Percentiles rank a stretch among this genome's conserved stretches.
Evolutionary conservation across 495 filamentous ascomycete species (phyloP).

Genomic region (Schizothecium vesticola): DNA sequence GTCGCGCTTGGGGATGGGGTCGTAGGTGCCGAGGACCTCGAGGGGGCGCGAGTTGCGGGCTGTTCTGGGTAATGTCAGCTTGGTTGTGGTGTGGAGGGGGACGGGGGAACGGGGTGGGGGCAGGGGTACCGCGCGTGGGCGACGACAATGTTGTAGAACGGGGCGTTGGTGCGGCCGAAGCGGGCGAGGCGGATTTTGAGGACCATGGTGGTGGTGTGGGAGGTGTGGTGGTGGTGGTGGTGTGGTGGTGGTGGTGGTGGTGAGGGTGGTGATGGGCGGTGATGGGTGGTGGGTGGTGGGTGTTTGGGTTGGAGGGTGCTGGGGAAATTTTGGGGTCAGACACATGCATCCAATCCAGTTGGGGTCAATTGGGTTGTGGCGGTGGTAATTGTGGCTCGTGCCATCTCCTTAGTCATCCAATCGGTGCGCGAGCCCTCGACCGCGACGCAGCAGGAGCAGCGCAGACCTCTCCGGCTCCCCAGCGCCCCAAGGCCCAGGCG

Average conservation of each 20-base stretch:
- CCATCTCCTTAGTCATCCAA: constrained; percentile 2
- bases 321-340: background rate
- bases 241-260: background rate
- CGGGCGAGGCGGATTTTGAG: constrained; percentile 88
- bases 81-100: background rate
- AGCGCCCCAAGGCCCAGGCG: background rate
- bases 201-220: constrained; percentile 59
- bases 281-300: background rate
- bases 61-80: constrained; percentile 41
- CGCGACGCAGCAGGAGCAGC: background rate
- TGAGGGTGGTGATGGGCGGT: background rate
- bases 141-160: constrained; percentile 97
- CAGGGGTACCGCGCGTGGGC: constrained; percentile 81
- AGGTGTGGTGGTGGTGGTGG: background rate
- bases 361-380: background rate
- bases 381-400: background rate
- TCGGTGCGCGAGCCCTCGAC: background rate
- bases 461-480: background rate
- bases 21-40: constrained; percentile 93
- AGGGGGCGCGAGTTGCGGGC: constrained; percentile 81
- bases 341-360: background rate
- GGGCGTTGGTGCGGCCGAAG: constrained; percentile 79
- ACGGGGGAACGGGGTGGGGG: constrained; percentile 4
- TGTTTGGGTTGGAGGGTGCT: background rate
- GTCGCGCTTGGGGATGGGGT: constrained; percentile 74